Conservation (phyloP, 2,329 filamentous ascomycete species). For the Anthostomella pinea region DNA sequence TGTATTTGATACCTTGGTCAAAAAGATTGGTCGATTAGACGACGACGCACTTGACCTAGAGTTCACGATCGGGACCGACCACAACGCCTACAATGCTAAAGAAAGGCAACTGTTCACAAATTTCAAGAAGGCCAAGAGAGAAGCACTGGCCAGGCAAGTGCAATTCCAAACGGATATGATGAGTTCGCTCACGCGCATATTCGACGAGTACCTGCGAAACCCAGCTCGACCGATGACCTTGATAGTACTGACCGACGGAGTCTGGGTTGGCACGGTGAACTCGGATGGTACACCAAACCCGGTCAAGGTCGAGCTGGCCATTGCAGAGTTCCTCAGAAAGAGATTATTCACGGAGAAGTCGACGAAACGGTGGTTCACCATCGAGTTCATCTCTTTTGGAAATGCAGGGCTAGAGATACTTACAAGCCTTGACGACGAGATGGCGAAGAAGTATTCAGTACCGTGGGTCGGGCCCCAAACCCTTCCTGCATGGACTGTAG, state of each 20-base stretch:
- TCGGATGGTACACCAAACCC: background rate
- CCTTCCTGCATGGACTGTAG: background rate
- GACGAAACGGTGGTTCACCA: conserved; percentile 4
- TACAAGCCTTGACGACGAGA: conserved; percentile 2
- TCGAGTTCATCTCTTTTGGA: conserved; percentile 8
- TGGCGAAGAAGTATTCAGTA: conserved; percentile 4
- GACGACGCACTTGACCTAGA: conserved; percentile 11
- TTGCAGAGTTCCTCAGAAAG: too few species aligned
- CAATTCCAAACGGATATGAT: conserved; percentile 8
- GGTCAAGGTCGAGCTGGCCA: conserved; percentile 4
- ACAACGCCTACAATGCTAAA: too few species aligned
- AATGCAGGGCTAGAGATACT: background rate
- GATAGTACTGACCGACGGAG: conserved; percentile 6
- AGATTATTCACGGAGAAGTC: background rate
- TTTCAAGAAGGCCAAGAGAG: conserved; percentile 3
- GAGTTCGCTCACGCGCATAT: conserved; percentile 1
- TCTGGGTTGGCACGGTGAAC: conserved; percentile 3
- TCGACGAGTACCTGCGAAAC: conserved; percentile 4
- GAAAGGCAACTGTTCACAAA: too few species aligned
- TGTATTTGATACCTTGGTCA: conserved; percentile 9
- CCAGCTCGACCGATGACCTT: background rate
- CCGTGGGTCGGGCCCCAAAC: too few species aligned
- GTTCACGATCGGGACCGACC: conserved; percentile 13
- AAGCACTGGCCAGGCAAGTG: too few species aligned
- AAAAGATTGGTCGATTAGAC: conserved; percentile 7